Evolutionary conservation across 2,329 filamentous ascomycete species (phyloP).

Genomic region (Venturiaceae sp.): DNA sequence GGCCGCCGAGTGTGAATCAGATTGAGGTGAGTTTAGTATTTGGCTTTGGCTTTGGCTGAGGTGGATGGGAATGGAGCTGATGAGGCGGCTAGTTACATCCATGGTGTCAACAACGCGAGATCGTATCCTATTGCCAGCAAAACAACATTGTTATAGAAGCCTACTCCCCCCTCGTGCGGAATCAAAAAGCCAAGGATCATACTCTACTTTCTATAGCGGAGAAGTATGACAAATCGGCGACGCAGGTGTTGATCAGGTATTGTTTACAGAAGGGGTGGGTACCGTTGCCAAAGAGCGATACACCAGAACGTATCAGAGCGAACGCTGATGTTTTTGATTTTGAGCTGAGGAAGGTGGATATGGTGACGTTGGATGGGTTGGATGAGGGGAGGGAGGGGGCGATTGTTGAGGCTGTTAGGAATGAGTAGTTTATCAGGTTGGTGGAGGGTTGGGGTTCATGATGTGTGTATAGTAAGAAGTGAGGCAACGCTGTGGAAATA

Average conservation of each 20-base stretch:
- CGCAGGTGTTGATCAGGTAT: constrained; percentile 52
- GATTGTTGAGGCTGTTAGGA: constrained; percentile 1
- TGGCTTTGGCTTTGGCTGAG: neutral
- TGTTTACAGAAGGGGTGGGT: constrained; percentile 45
- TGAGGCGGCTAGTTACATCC: constrained; percentile 59
- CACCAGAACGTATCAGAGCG: constrained; percentile 48
- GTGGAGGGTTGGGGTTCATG: neutral
- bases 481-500: too few species aligned
- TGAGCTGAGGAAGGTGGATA: constrained; percentile 45
- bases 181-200: constrained; percentile 37
- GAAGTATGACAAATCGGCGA: constrained; percentile 39
- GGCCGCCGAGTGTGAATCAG: constrained; percentile 60
- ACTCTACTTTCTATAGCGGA: constrained; percentile 39
- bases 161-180: constrained; percentile 45
- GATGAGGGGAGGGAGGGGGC: constrained; percentile 23
- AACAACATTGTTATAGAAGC: constrained; percentile 65
- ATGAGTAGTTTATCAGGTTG: neutral
- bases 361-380: constrained; percentile 44
- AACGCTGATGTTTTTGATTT: constrained; percentile 53
- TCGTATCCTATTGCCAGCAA: constrained; percentile 57
- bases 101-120: constrained; percentile 59
- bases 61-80: constrained; percentile 34
- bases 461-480: too few species aligned
- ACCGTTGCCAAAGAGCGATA: constrained; percentile 55
- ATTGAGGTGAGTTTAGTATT: constrained; percentile 34